These are phyloP conservation scores for Ustilago sp. DNA, from an alignment of 1,284 basidiomycete genomes.

Conservation along the genomic window DNA sequence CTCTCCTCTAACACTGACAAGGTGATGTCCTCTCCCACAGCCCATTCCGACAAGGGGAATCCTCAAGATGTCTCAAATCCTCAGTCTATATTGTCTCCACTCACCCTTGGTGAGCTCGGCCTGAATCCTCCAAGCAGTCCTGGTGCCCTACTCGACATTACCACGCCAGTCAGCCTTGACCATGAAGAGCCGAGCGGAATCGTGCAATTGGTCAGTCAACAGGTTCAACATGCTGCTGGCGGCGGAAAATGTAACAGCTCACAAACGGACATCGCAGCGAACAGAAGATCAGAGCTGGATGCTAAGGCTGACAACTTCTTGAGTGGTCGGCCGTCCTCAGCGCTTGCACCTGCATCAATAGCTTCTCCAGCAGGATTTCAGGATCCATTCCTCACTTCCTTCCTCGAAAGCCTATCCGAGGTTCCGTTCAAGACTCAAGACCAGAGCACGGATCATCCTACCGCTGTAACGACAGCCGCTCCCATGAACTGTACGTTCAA, in stretches of 20 bases:
- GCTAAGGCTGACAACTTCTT: neutral
- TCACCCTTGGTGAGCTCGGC: conserved; percentile 37
- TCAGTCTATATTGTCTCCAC: conserved; percentile 12
- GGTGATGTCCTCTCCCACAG: neutral
- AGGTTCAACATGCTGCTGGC: neutral
- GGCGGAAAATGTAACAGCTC: neutral
- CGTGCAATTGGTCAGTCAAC: neutral
- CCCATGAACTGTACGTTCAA: neutral
- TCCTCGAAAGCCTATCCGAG: conserved; percentile 26
- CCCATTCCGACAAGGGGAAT: neutral
- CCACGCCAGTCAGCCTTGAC: conserved; percentile 12
- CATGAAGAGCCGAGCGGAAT: neutral
- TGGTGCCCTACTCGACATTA: conserved; percentile 35
- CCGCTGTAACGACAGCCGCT: neutral
- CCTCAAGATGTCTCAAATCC: neutral
- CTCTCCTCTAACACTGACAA: neutral
- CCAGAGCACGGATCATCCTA: neutral
- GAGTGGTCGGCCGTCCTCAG: neutral
- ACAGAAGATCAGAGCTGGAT: neutral
- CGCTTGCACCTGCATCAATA: neutral
- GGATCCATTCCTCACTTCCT: conserved; percentile 27
- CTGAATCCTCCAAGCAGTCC: conserved; percentile 27
- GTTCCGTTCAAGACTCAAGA: neutral
- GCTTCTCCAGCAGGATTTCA: conserved; percentile 5
- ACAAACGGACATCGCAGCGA: neutral